A percentile compares a stretch with the other conserved stretches of the same genome.
Conservation (phyloP, 2,329 filamentous ascomycete genomes). For the Aspergillus ibericus region DNA sequence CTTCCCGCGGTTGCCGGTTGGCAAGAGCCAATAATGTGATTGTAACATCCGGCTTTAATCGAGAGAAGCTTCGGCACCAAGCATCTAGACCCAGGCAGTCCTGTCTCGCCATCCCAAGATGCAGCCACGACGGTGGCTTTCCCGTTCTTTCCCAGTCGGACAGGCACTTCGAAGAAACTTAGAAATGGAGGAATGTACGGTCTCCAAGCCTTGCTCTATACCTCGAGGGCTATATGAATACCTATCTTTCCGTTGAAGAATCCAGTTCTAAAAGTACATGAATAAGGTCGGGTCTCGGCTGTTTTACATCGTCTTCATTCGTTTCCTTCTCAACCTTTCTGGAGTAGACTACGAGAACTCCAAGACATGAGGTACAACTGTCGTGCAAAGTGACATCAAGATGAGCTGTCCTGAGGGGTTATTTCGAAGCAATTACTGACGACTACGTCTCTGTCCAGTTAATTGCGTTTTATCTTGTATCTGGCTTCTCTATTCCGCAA, state of each 20-base stretch:
- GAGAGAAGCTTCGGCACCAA: not conserved
- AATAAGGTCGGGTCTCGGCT: not conserved
- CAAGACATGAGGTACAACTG: not conserved
- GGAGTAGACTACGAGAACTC: not conserved
- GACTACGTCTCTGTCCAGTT: not conserved
- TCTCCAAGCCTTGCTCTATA: not conserved
- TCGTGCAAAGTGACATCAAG: not conserved
- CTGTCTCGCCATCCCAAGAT: not conserved
- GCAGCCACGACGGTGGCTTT: not conserved
- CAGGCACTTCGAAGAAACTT: not conserved
- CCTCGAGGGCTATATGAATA: not conserved
- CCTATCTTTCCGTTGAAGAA: not conserved
- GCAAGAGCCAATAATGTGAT: not conserved
- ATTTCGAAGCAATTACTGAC: not conserved
- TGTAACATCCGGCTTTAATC: not conserved
- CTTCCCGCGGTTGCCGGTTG: too few relatives aligned
- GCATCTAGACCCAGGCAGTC: not conserved
- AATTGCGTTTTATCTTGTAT: not conserved
- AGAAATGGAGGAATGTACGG: not conserved
- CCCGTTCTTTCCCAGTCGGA: not conserved
- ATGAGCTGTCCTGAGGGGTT: not conserved
- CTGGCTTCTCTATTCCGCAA: not conserved
- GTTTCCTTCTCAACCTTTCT: not conserved
- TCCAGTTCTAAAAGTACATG: not conserved
- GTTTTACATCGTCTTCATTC: not conserved